Conservation (phyloP, 164 flowering plant genomes). For the Chimonanthus salicifolius region DNA sequence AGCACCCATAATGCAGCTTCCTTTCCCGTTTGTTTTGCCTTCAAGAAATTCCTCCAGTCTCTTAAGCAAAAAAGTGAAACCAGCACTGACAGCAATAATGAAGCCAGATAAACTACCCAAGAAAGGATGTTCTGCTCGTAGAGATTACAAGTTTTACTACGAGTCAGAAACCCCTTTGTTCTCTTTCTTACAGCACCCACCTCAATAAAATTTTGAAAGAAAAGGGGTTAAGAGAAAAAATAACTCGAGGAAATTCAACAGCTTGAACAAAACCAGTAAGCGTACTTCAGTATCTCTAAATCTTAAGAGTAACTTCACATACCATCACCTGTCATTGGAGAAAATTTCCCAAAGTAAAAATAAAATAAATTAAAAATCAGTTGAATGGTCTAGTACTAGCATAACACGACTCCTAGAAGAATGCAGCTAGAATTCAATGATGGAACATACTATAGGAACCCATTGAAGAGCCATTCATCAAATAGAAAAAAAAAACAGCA, state of each 20-base stretch:
- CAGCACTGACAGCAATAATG: neutral
- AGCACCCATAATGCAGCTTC: conserved; percentile 51
- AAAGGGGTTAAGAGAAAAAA: too few relatives aligned
- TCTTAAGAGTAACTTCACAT: neutral
- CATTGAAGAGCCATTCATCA: neutral
- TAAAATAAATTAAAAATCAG: too few relatives aligned
- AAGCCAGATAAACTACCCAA: neutral
- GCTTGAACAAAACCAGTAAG: neutral
- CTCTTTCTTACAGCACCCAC: neutral
- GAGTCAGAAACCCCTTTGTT: neutral
- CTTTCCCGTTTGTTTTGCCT: neutral
- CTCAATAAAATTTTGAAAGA: neutral
- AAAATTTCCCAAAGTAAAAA: neutral
- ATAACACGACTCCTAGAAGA: too few relatives aligned
- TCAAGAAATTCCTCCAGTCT: neutral
- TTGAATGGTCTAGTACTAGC: too few relatives aligned
- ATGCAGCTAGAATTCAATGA: neutral
- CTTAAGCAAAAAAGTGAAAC: neutral
- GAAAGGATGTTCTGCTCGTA: neutral
- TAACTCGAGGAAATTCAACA: neutral
- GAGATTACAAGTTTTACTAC: neutral
- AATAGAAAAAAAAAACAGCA: neutral
- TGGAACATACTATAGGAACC: neutral
- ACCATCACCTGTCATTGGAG: neutral
- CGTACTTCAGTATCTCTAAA: neutral